A percentile compares a stretch with the other conserved stretches of the same genome.
These are phyloP conservation scores for Leersia perrieri DNA, from an alignment of 176 grass and related monocot genomes.

Conservation along the genomic window DNA sequence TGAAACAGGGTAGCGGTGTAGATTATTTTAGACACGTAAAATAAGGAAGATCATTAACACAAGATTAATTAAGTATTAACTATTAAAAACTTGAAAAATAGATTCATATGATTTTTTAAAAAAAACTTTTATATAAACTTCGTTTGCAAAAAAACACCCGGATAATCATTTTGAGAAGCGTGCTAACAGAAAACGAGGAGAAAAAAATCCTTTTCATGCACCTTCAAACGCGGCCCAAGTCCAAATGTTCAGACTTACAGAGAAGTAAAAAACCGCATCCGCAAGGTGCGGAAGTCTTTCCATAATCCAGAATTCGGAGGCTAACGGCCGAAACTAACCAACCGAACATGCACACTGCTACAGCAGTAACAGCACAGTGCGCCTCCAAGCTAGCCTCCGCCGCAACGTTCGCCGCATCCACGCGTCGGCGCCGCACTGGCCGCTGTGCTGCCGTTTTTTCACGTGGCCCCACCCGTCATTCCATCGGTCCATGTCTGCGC, in stretches of 20 bases:
- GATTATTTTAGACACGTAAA: too few species aligned
- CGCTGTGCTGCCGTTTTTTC: conserved; percentile 24
- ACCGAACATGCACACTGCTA: background rate
- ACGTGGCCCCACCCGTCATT: conserved; percentile 9
- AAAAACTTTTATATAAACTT: too few species aligned
- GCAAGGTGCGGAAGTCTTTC: background rate
- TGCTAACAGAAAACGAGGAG: too few species aligned
- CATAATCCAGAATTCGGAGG: background rate
- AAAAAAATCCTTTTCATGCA: too few species aligned
- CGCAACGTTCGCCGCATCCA: conserved; percentile 47
- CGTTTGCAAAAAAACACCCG: too few species aligned
- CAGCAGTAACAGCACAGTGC: background rate
- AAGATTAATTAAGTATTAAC: too few species aligned
- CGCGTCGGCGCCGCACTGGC: conserved; percentile 17
- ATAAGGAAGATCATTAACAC: too few species aligned
- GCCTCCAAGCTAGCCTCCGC: background rate
- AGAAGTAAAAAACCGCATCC: background rate
- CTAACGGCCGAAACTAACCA: conserved; percentile 36
- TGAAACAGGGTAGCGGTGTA: too few species aligned
- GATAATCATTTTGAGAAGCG: too few species aligned
- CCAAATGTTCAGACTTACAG: background rate
- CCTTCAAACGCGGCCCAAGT: too few species aligned
- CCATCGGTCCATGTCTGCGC: conserved; percentile 21
- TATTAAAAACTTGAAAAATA: too few species aligned
- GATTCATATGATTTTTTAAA: too few species aligned